Evolutionary conservation across 148 eudicot genomes (phyloP).

Genomic region (Rhododendron kiyosumense): DNA sequence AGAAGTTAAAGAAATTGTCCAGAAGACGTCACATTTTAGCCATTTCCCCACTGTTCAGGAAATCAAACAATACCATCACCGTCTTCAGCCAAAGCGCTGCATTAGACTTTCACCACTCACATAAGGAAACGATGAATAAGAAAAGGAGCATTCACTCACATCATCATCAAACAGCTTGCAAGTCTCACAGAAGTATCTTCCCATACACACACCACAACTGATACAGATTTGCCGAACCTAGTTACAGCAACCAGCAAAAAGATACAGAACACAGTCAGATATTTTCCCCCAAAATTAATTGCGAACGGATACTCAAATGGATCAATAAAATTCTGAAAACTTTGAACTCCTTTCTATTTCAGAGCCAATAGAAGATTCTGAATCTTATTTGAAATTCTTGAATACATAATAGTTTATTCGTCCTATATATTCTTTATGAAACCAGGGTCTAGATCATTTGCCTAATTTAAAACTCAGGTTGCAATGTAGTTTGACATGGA

Average conservation of each 20-base stretch:
- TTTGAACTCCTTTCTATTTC: neutral
- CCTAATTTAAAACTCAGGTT: neutral
- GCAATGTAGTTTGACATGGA: neutral
- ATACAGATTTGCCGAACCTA: slow-evolving; percentile 75
- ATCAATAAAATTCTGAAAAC: too few species aligned
- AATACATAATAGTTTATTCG: neutral
- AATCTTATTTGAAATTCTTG: too few species aligned
- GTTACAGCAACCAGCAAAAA: slow-evolving; percentile 8
- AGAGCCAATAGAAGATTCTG: neutral
- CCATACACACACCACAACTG: slow-evolving; percentile 92
- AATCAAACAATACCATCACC: neutral
- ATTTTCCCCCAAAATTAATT: neutral
- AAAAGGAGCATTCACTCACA: slow-evolving; percentile 40
- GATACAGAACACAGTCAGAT: slow-evolving; percentile 4
- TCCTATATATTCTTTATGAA: neutral
- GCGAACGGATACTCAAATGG: neutral
- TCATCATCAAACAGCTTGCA: slow-evolving; percentile 91
- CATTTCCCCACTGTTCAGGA: neutral
- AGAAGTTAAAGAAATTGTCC: neutral
- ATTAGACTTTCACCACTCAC: neutral
- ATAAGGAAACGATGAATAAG: neutral
- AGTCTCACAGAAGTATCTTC: slow-evolving; percentile 62
- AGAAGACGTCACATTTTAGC: neutral
- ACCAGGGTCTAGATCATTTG: neutral
- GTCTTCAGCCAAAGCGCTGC: neutral